Evolutionary conservation across 225 moss, liverwort and hornwort species (phyloP).

Genomic region (Neckera pumila): DNA sequence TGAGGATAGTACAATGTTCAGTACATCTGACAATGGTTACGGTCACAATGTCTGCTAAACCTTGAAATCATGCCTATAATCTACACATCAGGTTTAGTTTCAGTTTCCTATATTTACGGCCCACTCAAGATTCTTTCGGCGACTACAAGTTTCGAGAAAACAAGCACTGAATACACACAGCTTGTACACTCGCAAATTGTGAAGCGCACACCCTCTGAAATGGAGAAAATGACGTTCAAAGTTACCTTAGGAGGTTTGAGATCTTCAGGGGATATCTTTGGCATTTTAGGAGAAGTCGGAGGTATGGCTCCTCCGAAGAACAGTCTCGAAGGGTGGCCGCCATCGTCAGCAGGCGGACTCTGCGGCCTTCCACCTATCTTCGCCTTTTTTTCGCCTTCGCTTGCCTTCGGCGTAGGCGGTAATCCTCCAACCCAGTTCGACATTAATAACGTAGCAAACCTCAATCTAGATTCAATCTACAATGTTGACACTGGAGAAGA

Average conservation of each 20-base stretch:
- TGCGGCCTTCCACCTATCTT: not conserved
- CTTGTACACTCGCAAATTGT: not conserved
- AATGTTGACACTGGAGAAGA: not conserved
- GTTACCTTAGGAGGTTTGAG: not conserved
- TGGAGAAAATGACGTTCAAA: not conserved
- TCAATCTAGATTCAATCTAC: not conserved
- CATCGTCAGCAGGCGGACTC: not conserved
- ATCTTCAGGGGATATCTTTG: not conserved
- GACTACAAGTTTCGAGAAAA: not conserved
- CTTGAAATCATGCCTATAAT: not conserved
- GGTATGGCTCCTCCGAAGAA: slow-evolving; percentile 15
- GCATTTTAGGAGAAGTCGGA: not conserved
- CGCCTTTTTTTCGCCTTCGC: not conserved
- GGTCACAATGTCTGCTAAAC: not conserved
- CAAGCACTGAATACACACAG: not conserved
- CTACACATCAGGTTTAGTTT: not conserved
- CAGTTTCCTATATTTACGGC: not conserved
- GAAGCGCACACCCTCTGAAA: not conserved
- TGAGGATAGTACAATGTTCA: not conserved
- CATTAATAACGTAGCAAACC: not conserved
- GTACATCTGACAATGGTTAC: not conserved
- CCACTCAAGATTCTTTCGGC: not conserved
- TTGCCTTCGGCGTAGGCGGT: not conserved
- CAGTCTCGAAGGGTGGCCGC: not conserved
- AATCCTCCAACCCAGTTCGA: slow-evolving; percentile 38